phyloP scores from a whole-genome alignment of 768 basidiomycete genomes.

The Krasilnikovozyma curviuscula region DNA sequence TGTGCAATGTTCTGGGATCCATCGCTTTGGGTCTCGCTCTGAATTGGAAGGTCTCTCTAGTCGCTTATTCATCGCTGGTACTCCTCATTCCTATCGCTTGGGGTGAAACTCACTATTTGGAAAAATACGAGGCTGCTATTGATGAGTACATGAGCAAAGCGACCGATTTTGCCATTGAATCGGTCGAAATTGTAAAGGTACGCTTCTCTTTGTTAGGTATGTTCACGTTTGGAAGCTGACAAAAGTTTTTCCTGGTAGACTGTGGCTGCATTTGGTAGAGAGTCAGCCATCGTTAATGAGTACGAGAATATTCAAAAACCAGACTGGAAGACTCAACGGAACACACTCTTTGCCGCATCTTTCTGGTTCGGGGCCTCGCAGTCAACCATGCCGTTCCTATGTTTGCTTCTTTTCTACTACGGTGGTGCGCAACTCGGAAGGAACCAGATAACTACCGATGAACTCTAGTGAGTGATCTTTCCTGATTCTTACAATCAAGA shows the following conservation, averaged over 20 bases:
- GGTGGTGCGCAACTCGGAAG: neutral
- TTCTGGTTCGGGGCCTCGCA: slow-evolving; percentile 3
- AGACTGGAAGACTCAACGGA: neutral
- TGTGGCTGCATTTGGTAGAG: slow-evolving; percentile 7
- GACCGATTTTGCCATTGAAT: neutral
- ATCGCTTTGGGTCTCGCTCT: neutral
- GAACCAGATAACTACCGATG: neutral
- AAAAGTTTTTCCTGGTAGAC: too few relatives aligned
- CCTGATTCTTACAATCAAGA: neutral
- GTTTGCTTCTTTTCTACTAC: slow-evolving; percentile 1
- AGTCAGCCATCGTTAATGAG: neutral
- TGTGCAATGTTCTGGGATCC: neutral
- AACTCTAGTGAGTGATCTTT: neutral
- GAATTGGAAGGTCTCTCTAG: neutral
- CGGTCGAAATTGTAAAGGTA: slow-evolving; percentile 6
- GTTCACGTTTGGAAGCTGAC: too few relatives aligned
- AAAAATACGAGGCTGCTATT: neutral
- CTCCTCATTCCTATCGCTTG: neutral
- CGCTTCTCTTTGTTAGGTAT: neutral
- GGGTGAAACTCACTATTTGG: neutral
- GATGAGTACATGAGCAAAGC: neutral
- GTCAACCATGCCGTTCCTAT: neutral
- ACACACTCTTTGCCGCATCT: neutral
- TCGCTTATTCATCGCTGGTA: neutral
- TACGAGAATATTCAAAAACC: slow-evolving; percentile 3